Conservation (phyloP, 1,284 basidiomycete species). For the Prillingera fragicola region DNA sequence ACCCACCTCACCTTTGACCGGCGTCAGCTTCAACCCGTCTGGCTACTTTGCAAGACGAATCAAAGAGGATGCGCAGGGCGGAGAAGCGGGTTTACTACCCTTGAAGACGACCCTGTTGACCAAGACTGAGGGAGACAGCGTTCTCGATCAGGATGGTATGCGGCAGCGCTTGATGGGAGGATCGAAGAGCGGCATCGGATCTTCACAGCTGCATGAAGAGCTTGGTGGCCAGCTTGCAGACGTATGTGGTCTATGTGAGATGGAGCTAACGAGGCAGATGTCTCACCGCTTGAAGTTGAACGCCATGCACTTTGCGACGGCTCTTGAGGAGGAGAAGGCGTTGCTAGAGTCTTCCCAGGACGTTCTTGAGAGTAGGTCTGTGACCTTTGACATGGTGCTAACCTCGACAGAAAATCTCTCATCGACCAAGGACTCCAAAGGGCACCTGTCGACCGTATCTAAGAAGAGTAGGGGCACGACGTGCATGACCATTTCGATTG, state of each 20-base stretch:
- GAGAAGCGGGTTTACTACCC: constrained; percentile 32
- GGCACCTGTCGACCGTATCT: constrained; percentile 39
- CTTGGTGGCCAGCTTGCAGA: constrained; percentile 47
- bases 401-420: constrained; percentile 37
- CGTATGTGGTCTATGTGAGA: constrained; percentile 23
- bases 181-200: constrained; percentile 21
- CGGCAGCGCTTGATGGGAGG: constrained; percentile 13
- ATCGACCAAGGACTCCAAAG: constrained; percentile 39
- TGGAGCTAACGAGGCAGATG: constrained; percentile 35
- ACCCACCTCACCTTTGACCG: not conserved
- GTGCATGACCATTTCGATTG: constrained; percentile 44
- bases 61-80: constrained; percentile 26
- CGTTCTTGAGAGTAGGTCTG: constrained; percentile 41
- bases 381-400: not conserved
- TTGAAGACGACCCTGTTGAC: constrained; percentile 16
- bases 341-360: constrained; percentile 41
- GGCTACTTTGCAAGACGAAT: constrained; percentile 31
- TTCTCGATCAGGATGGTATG: constrained; percentile 13
- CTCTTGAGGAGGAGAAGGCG: constrained; percentile 47
- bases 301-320: constrained; percentile 46
- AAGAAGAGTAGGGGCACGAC: constrained; percentile 44
- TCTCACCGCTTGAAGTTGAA: constrained; percentile 47
- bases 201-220: constrained; percentile 46
- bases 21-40: constrained; percentile 10
- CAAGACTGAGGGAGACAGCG: constrained; percentile 1